Evolutionary conservation across 768 basidiomycete species (phyloP).

Genomic region (Rubroboletus pulcherrimus): DNA sequence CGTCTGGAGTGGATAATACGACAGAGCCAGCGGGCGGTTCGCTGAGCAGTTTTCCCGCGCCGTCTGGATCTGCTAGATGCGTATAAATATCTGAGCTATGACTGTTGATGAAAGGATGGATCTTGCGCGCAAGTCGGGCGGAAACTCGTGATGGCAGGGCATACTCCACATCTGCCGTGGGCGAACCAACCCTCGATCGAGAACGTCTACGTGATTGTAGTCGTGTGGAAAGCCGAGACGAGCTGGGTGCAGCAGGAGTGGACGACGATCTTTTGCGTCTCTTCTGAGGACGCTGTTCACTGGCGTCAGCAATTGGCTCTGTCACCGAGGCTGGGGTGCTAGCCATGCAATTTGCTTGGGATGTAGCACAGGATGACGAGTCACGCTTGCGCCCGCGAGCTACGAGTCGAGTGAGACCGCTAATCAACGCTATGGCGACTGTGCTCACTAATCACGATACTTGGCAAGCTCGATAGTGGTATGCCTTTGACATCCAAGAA

Average conservation of each 20-base stretch:
- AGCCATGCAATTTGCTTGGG: not conserved
- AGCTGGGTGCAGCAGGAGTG: slow-evolving; percentile 10
- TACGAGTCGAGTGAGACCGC: slow-evolving; percentile 6
- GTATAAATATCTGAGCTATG: slow-evolving; percentile 28
- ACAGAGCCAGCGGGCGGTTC: slow-evolving; percentile 2
- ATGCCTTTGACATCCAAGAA: slow-evolving; percentile 3
- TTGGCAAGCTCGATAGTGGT: slow-evolving; percentile 5
- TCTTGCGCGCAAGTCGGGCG: slow-evolving; percentile 19
- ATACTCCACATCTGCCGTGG: slow-evolving; percentile 1
- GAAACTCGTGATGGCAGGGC: slow-evolving; percentile 15
- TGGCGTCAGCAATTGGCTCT: not conserved
- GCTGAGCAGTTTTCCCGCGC: slow-evolving; percentile 5
- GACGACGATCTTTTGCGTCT: slow-evolving; percentile 20
- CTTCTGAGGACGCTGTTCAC: slow-evolving; percentile 17
- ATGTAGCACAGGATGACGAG: not conserved
- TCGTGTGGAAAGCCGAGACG: slow-evolving; percentile 10
- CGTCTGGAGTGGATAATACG: not conserved
- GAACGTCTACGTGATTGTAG: slow-evolving; percentile 12
- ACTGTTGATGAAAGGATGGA: slow-evolving; percentile 11
- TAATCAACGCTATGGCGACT: not conserved
- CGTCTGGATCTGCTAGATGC: slow-evolving; percentile 24
- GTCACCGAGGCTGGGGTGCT: not conserved
- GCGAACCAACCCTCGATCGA: slow-evolving; percentile 19
- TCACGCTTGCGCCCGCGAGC: slow-evolving; percentile 20
- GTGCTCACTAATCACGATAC: slow-evolving; percentile 13